Percentiles rank a stretch among this genome's conserved stretches.
Conservation (phyloP, 2,329 filamentous ascomycete genomes). For the Cladophialophora psammophila region DNA sequence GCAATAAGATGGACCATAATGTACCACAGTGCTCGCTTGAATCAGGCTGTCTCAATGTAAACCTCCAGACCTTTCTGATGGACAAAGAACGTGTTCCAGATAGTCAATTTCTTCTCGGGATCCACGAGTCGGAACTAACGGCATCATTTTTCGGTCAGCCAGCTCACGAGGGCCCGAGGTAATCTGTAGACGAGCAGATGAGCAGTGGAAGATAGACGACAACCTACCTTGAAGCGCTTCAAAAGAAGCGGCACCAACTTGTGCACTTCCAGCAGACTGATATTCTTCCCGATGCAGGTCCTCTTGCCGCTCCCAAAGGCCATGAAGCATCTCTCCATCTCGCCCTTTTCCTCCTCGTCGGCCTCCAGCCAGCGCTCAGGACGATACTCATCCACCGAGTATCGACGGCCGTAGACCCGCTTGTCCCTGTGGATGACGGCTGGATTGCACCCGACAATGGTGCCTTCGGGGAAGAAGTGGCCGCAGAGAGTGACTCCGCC, state of each 20-base stretch:
- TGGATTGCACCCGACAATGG: slow-evolving; percentile 74
- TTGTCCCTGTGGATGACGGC: slow-evolving; percentile 73
- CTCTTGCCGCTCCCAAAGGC: slow-evolving; percentile 13
- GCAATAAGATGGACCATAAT: not conserved
- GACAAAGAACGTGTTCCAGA: slow-evolving; percentile 30
- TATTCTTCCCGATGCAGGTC: slow-evolving; percentile 30
- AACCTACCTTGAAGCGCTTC: slow-evolving; percentile 27
- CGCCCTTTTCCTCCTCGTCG: slow-evolving; percentile 5
- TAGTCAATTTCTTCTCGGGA: slow-evolving; percentile 20
- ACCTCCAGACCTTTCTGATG: slow-evolving; percentile 26
- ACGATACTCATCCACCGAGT: slow-evolving; percentile 34
- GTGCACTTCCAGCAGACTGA: slow-evolving; percentile 24
- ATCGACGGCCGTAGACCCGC: slow-evolving; percentile 46
- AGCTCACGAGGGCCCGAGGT: not conserved
- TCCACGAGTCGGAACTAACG: slow-evolving; percentile 3
- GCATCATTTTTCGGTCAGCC: not conserved
- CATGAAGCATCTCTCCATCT: slow-evolving; percentile 19
- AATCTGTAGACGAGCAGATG: not conserved
- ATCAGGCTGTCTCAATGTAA: slow-evolving; percentile 17
- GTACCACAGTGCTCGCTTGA: not conserved
- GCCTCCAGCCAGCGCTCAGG: slow-evolving; percentile 44
- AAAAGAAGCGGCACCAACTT: slow-evolving; percentile 36
- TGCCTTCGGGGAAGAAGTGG: slow-evolving; percentile 70
- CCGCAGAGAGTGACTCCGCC: slow-evolving; percentile 70
- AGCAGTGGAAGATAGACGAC: not conserved